Conservation (phyloP, 139 green algal species). For the Chlorella sp. region DNA sequence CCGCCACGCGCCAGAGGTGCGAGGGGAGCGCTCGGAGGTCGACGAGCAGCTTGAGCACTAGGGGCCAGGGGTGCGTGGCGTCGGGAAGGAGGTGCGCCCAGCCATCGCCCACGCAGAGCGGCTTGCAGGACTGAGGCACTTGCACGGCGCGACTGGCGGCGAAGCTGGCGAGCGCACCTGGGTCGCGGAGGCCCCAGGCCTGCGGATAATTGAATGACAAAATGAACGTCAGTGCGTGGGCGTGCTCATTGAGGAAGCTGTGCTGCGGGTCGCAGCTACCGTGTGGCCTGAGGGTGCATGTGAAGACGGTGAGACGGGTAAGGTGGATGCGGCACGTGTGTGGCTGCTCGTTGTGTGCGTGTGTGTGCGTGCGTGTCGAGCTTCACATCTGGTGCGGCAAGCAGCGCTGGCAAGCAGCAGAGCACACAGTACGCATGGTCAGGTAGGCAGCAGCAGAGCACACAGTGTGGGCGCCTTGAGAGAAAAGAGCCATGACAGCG, state of each 20-base stretch:
- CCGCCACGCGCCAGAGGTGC: neutral
- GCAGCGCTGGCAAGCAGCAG: too few relatives aligned
- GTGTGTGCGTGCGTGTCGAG: too few relatives aligned
- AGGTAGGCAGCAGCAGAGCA: too few relatives aligned
- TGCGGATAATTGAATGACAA: neutral
- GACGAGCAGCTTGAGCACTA: neutral
- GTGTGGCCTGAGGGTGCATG: neutral
- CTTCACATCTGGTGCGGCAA: too few relatives aligned
- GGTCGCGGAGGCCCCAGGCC: slow-evolving; percentile 18
- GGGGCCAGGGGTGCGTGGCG: neutral
- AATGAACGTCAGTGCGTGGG: neutral
- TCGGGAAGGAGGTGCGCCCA: neutral
- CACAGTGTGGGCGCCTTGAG: too few relatives aligned
- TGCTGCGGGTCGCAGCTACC: neutral
- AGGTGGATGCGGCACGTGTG: too few relatives aligned
- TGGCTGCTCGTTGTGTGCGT: too few relatives aligned
- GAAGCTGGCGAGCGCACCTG: slow-evolving; percentile 39
- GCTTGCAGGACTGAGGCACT: slow-evolving; percentile 61
- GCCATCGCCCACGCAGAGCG: slow-evolving; percentile 36
- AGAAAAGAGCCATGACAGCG: too few relatives aligned
- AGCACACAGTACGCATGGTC: too few relatives aligned
- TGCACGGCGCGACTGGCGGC: slow-evolving; percentile 50
- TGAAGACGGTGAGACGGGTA: too few relatives aligned
- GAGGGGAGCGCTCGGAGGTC: neutral
- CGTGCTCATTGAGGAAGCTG: too few relatives aligned